Evolutionary conservation across 2,329 filamentous ascomycete genomes (phyloP), one percentile per base, ranked within the genome.

Genomic region (Tolypocladium amazonense): DNA sequence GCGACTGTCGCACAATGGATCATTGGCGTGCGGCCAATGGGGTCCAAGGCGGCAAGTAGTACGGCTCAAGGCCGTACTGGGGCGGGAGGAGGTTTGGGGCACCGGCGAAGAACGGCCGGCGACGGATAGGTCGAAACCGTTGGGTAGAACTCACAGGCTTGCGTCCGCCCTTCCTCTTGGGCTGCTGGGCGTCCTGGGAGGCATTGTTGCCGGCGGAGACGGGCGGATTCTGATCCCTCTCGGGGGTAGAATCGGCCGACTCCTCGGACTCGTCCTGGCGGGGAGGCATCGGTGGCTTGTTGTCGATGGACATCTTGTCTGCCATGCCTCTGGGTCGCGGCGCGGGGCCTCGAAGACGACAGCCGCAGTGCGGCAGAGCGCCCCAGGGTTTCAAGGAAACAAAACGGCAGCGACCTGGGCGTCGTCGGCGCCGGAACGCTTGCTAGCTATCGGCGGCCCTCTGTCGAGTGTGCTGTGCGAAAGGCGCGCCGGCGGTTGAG

Each of bases 101-200:
- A 33, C 12, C 9, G 38, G 45, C 20, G n/a, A 50, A 25, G 43
- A 47, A 41, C 39, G 37, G 33, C 37, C 27, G 15, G 56, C 39
- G 58, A 52, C 52, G 58, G 60, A 54, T 33, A 39, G 30, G 39
- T 37, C 7, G 39, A n/a, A 20, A 6, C 18, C 20, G 39, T 20
- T 1, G 9, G 39, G 39, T n/a, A 56, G 38, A 56, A 96, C 82
- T 75, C 86, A 97, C 94, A 71, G 94, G 94, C 80, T 97, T 99
- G 71, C 94, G 88, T 63, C 94, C 94, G 70, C 94, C 94, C 80
- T 99, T 99, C 71, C 94, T 87, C 81, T 99, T 99, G 72, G 92
- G 92, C 63, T 85, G 84, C 70, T 83, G 82, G 66, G 73, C 74
- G 68, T 85, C 82, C 65, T 81, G 81, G 35, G 75, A 70, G 63